Conservation (phyloP, 345 rosid species). For the Ceriops tagal region DNA sequence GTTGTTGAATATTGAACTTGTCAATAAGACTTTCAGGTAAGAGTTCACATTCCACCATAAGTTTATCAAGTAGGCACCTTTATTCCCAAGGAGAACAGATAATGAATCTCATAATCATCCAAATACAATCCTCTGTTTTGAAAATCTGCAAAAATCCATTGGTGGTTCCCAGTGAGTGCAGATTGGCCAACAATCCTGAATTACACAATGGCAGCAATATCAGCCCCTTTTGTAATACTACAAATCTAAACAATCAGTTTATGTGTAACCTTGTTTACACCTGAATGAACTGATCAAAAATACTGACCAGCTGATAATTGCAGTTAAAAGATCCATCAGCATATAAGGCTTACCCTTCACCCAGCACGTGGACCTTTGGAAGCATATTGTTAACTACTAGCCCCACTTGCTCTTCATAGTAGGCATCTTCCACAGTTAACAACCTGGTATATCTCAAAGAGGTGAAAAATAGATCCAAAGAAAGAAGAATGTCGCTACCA, state of each 20-base stretch:
- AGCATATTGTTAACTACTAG: conserved; percentile 46
- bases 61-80: conserved; percentile 32
- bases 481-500: conserved; percentile 11
- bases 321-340: background rate
- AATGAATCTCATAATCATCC: conserved; percentile 36
- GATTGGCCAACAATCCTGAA: conserved; percentile 38
- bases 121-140: conserved; percentile 15
- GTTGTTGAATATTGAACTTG: background rate
- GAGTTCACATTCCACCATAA: background rate
- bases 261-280: background rate
- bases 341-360: conserved; percentile 68
- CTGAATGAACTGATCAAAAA: too few relatives aligned
- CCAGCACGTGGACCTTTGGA: conserved; percentile 54
- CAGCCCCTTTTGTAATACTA: background rate
- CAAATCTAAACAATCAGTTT: background rate
- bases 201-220: conserved; percentile 3
- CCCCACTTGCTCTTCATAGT: conserved; percentile 52
- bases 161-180: conserved; percentile 64
- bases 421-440: conserved; percentile 69
- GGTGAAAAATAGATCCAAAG: conserved; percentile 11
- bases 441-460: conserved; percentile 47
- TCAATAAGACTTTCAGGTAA: background rate
- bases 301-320: too few relatives aligned
- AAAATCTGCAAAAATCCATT: conserved; percentile 64
- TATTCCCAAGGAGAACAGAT: conserved; percentile 46